These are phyloP conservation scores for Allium sativum DNA, from an alignment of 106 monocot species.

Conservation along the genomic window DNA sequence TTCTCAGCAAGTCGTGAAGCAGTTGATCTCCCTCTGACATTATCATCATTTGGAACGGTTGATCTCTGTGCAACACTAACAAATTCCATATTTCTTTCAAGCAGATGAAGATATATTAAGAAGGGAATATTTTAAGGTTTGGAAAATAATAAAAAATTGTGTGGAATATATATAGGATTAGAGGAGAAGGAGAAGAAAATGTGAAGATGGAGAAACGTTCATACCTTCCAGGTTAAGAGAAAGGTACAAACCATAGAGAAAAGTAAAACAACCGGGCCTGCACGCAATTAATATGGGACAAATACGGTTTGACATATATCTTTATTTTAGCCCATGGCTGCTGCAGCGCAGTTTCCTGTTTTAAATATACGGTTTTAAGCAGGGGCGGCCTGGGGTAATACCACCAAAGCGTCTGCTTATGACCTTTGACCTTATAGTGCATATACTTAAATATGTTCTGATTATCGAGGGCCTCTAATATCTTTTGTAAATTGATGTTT, in stretches of 20 bases:
- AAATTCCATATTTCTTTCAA: conserved; percentile 4
- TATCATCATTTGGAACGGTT: neutral
- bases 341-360: no score
- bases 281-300: conserved; percentile 2
- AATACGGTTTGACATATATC: neutral
- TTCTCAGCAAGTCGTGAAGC: conserved; percentile 21
- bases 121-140: neutral
- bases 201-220: neutral
- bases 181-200: neutral
- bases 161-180: neutral
- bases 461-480: no score
- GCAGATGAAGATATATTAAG: neutral
- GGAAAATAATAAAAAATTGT: neutral
- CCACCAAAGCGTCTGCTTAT: no score
- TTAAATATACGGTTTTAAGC: no score
- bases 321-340: neutral
- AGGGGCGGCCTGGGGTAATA: no score
- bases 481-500: no score
- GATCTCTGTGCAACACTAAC: neutral
- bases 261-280: neutral
- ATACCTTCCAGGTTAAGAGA: neutral
- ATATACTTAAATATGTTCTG: no score
- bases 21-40: neutral
- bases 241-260: neutral
- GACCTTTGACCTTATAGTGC: no score